phyloP scores from a whole-genome alignment of 352 stramenopile species.

The Globisporangium paddicum region DNA sequence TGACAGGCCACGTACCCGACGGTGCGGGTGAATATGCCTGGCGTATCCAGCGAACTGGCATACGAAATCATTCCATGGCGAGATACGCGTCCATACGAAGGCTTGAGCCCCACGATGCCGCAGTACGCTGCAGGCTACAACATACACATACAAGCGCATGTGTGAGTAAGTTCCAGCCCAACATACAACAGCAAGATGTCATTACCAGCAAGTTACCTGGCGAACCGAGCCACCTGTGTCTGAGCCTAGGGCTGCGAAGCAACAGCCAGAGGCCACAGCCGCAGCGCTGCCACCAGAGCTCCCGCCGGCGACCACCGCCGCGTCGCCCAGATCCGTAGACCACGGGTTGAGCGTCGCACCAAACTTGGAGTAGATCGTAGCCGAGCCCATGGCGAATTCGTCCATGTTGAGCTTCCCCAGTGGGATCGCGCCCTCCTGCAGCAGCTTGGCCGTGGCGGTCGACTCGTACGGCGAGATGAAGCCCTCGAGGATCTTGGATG shows the following conservation, averaged over 20 bases:
- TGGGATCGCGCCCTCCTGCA: constrained; percentile 88
- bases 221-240: constrained; percentile 97
- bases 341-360: constrained; percentile 88
- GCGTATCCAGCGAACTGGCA: constrained; percentile 95
- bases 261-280: constrained; percentile 90
- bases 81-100: constrained; percentile 96
- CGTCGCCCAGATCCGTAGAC: constrained; percentile 51
- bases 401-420: constrained; percentile 98
- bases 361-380: constrained; percentile 89
- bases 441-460: constrained; percentile 78
- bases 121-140: constrained; percentile 93
- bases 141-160: too few species aligned
- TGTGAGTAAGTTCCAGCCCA: not conserved
- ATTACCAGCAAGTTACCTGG: constrained; percentile 39
- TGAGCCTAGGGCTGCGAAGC: constrained; percentile 92
- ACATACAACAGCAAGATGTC: not conserved
- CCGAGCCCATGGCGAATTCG: constrained; percentile 98
- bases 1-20: constrained; percentile 41
- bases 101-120: constrained; percentile 96
- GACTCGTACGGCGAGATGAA: constrained; percentile 91
- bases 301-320: constrained; percentile 84
- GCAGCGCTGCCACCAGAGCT: constrained; percentile 93
- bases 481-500: constrained; percentile 87
- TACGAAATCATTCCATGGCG: constrained; percentile 96
- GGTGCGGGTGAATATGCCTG: constrained; percentile 90